phyloP scores from a whole-genome alignment of 768 basidiomycete species.

The Austroboletus eburneus region DNA sequence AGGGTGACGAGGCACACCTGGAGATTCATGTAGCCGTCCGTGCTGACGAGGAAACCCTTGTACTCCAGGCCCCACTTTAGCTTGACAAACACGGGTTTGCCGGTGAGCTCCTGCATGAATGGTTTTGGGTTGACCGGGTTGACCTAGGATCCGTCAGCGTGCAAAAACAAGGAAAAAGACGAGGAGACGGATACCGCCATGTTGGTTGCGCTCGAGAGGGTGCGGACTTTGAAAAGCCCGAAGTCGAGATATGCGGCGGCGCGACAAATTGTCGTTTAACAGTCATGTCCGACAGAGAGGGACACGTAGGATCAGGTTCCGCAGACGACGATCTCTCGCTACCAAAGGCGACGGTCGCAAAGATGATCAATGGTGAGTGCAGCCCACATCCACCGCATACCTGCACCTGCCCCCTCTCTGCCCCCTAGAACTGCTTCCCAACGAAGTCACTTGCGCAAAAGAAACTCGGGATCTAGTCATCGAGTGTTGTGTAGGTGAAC shows the following conservation, averaged over 20 bases:
- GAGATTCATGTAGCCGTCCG: conserved; percentile 99
- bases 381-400: conserved; percentile 3
- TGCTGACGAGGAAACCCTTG: conserved; percentile 98
- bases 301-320: conserved; percentile 56
- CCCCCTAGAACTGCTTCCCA: conserved; percentile 77
- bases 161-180: too few relatives aligned
- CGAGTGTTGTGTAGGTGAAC: conserved; percentile 98
- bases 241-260: conserved; percentile 9
- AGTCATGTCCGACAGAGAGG: conserved; percentile 90
- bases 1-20: conserved; percentile 56
- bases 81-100: conserved; percentile 91
- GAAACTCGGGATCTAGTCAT: conserved; percentile 96
- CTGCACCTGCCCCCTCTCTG: neutral
- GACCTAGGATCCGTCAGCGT: conserved; percentile 44
- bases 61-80: conserved; percentile 99
- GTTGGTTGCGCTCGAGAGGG: conserved; percentile 30
- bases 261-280: conserved; percentile 5
- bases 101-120: conserved; percentile 96
- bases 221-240: conserved; percentile 38
- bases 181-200: too few relatives aligned
- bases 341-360: conserved; percentile 95
- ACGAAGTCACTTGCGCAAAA: conserved; percentile 85
- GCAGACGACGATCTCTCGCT: conserved; percentile 92
- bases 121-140: conserved; percentile 98
- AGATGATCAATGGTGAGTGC: conserved; percentile 84